Conservation (phyloP, 768 basidiomycete genomes). For the Serendipita sp. region DNA sequence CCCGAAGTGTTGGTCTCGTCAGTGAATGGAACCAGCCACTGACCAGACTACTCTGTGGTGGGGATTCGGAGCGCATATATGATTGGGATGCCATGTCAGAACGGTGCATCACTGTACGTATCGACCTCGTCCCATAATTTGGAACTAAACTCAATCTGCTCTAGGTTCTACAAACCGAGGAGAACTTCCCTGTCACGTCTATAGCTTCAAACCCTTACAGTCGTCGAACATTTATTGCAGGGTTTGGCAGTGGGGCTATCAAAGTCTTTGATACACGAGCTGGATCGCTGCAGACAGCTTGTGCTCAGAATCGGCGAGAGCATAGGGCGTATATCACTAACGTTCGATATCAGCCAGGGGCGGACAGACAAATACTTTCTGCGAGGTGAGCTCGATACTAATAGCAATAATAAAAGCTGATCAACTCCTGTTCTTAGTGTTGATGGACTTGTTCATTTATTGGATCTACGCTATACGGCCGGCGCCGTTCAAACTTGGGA, state of each 20-base stretch:
- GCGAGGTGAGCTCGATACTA: conserved; percentile 46
- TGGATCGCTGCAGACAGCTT: conserved; percentile 64
- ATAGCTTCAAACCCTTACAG: conserved; percentile 63
- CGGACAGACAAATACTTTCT: conserved; percentile 57
- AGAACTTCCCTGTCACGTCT: conserved; percentile 77
- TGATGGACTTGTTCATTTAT: conserved; percentile 79
- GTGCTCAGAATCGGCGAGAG: conserved; percentile 59
- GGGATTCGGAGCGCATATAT: conserved; percentile 75
- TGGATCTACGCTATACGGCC: conserved; percentile 65
- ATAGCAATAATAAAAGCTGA: neutral
- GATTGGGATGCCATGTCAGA: conserved; percentile 95
- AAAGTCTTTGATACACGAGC: conserved; percentile 76
- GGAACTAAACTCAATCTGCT: neutral
- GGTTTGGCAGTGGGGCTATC: conserved; percentile 84
- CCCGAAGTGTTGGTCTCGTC: conserved; percentile 64
- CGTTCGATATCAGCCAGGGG: conserved; percentile 64
- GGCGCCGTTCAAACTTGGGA: conserved; percentile 45
- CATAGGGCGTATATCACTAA: conserved; percentile 85
- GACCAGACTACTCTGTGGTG: conserved; percentile 76
- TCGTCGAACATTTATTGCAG: conserved; percentile 67
- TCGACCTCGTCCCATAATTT: too few relatives aligned
- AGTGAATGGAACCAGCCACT: conserved; percentile 86
- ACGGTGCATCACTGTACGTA: conserved; percentile 48
- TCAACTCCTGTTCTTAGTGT: conserved; percentile 30
- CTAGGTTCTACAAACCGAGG: conserved; percentile 79